phyloP scores from a whole-genome alignment of 176 grass and related monocot genomes.

The Aechmea fasciata region DNA sequence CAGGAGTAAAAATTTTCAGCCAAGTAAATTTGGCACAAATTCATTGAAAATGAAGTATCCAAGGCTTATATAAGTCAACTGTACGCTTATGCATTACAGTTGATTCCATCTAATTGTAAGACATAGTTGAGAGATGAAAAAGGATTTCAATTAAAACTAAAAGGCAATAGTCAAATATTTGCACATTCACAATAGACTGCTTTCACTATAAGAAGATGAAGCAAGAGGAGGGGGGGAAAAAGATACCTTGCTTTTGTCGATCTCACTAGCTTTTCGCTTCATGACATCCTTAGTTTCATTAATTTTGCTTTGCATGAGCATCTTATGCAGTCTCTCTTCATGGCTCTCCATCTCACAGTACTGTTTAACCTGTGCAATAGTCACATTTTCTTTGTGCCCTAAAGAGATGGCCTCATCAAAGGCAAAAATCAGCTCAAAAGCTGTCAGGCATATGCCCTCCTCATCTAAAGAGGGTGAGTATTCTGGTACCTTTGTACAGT shows the following conservation, averaged over 20 bases:
- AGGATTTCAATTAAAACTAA: background rate
- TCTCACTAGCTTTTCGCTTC: slow-evolving; percentile 63
- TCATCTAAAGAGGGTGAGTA: slow-evolving; percentile 75
- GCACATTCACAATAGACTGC: background rate
- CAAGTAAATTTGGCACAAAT: background rate
- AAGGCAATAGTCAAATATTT: background rate
- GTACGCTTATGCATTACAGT: background rate
- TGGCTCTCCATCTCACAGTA: slow-evolving; percentile 84
- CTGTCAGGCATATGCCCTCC: slow-evolving; percentile 44
- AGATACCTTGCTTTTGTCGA: slow-evolving; percentile 85
- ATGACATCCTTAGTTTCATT: slow-evolving; percentile 77
- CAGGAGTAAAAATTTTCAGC: background rate
- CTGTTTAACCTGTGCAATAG: slow-evolving; percentile 69
- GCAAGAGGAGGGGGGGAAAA: background rate
- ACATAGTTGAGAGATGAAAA: background rate
- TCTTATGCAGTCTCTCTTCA: slow-evolving; percentile 75
- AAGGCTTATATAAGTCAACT: background rate
- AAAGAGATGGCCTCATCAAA: slow-evolving; percentile 83
- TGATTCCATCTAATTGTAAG: background rate
- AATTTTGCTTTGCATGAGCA: slow-evolving; percentile 67
- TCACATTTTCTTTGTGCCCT: slow-evolving; percentile 88
- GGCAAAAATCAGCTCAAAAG: slow-evolving; percentile 61
- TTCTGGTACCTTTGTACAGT: slow-evolving; percentile 60
- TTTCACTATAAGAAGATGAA: background rate
- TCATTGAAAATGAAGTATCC: background rate